A percentile compares a stretch with the other conserved stretches of the same genome.
These are phyloP conservation scores for Melocanna baccifera DNA, from an alignment of 176 grass and related monocot genomes.

Conservation along the genomic window DNA sequence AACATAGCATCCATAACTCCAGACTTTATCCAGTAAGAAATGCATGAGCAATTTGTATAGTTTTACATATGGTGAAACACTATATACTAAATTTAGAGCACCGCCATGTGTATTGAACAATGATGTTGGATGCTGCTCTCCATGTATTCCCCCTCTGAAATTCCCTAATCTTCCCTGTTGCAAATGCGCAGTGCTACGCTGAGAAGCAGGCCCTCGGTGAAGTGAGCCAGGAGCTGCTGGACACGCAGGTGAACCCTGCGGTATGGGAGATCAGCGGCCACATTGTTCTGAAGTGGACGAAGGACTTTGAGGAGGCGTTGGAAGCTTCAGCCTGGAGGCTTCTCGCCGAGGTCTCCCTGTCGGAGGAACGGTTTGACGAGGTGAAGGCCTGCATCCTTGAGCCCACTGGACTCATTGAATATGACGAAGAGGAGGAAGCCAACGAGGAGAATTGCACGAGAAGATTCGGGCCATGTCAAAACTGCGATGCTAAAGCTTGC, in stretches of 20 bases:
- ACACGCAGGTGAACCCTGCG: constrained; percentile 84
- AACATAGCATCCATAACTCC: neutral
- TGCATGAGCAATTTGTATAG: neutral
- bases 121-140: neutral
- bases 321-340: constrained; percentile 67
- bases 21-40: neutral
- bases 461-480: too few relatives aligned
- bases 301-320: constrained; percentile 66
- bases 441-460: neutral
- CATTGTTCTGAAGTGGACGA: constrained; percentile 62
- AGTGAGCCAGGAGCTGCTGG: constrained; percentile 63
- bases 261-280: constrained; percentile 83
- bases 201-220: constrained; percentile 73
- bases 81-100: neutral
- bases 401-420: constrained; percentile 41
- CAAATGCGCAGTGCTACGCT: constrained; percentile 58
- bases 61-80: neutral
- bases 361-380: constrained; percentile 75
- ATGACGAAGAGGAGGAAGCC: constrained; percentile 28
- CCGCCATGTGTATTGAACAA: neutral
- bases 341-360: constrained; percentile 66
- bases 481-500: too few relatives aligned
- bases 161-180: neutral
- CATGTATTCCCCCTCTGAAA: neutral
- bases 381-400: constrained; percentile 57